Percentiles rank a stretch among this genome's conserved stretches.
These are phyloP conservation scores for Populus deltoides DNA, from an alignment of 345 rosid genomes.

Conservation along the genomic window DNA sequence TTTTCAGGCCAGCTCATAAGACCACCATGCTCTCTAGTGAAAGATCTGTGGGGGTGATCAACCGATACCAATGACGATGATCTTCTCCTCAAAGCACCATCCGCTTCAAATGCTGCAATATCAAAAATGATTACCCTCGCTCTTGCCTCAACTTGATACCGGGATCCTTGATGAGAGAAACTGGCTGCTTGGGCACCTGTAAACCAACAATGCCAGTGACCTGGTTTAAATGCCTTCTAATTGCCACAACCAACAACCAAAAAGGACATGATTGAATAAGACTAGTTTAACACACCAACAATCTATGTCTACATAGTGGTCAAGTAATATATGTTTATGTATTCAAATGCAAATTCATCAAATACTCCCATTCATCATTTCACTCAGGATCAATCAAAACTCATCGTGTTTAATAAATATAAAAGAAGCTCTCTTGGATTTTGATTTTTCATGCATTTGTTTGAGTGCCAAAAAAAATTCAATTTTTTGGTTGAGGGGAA, in stretches of 20 bases:
- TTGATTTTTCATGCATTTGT: too few species aligned
- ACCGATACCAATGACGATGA: slow-evolving; percentile 45
- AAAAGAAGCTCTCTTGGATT: too few species aligned
- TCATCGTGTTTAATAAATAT: background rate
- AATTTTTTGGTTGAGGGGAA: too few species aligned
- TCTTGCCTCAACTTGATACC: slow-evolving; percentile 68
- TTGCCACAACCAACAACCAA: background rate
- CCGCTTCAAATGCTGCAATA: slow-evolving; percentile 50
- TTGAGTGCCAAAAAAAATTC: too few species aligned
- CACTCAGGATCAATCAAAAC: background rate
- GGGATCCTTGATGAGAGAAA: slow-evolving; percentile 53
- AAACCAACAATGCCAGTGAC: slow-evolving; percentile 10
- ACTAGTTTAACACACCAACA: background rate
- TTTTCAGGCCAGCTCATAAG: slow-evolving; percentile 81
- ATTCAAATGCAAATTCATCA: background rate
- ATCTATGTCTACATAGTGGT: background rate
- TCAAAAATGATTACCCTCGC: slow-evolving; percentile 72
- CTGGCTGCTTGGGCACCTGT: slow-evolving; percentile 45
- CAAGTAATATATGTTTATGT: background rate
- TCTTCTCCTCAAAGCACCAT: slow-evolving; percentile 37
- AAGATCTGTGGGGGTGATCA: slow-evolving; percentile 51
- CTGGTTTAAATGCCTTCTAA: background rate
- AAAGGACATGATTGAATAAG: background rate
- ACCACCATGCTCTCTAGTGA: slow-evolving; percentile 48
- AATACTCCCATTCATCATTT: background rate